These are phyloP conservation scores for Peronospora farinosa DNA, from an alignment of 352 stramenopile species.

Conservation along the genomic window DNA sequence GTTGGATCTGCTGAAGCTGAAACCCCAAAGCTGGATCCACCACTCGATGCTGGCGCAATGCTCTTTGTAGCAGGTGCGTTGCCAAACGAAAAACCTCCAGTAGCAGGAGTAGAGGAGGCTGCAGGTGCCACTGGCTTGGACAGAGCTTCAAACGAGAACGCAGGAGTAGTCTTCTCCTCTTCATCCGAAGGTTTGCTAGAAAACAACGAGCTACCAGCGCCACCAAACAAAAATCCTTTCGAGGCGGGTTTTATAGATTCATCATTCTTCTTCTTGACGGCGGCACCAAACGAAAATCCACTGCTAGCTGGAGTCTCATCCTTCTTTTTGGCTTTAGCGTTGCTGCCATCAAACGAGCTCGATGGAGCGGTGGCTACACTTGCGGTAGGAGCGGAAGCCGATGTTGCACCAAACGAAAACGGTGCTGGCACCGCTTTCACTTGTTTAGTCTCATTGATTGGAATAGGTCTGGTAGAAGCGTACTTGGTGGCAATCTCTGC, in stretches of 20 bases:
- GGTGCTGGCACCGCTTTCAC: slow-evolving; percentile 14
- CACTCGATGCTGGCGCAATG: slow-evolving; percentile 12
- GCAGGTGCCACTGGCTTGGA: slow-evolving; percentile 20
- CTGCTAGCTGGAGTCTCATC: slow-evolving; percentile 6
- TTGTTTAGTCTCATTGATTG: slow-evolving; percentile 30
- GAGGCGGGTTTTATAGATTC: slow-evolving; percentile 8
- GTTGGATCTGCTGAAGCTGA: slow-evolving; percentile 12
- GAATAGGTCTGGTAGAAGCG: slow-evolving; percentile 53
- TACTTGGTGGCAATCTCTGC: slow-evolving; percentile 52
- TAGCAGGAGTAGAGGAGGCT: slow-evolving; percentile 15
- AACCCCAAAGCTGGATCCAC: slow-evolving; percentile 31
- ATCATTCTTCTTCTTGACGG: slow-evolving; percentile 16
- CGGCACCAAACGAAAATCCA: slow-evolving; percentile 19
- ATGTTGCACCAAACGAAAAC: slow-evolving; percentile 19
- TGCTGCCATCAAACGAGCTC: slow-evolving; percentile 23
- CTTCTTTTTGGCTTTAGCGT: slow-evolving; percentile 9
- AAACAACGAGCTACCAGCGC: slow-evolving; percentile 37
- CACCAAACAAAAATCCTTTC: slow-evolving; percentile 21
- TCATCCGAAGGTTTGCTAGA: slow-evolving; percentile 19
- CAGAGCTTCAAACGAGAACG: slow-evolving; percentile 41
- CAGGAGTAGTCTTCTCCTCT: slow-evolving; percentile 31
- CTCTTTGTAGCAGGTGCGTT: slow-evolving; percentile 18
- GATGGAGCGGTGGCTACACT: slow-evolving; percentile 12
- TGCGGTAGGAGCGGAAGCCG: slow-evolving; percentile 11
- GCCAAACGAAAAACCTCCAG: slow-evolving; percentile 45